Evolutionary conservation across 441 rosid species (phyloP).

Genomic region (Bocquillonia castaneifolia): DNA sequence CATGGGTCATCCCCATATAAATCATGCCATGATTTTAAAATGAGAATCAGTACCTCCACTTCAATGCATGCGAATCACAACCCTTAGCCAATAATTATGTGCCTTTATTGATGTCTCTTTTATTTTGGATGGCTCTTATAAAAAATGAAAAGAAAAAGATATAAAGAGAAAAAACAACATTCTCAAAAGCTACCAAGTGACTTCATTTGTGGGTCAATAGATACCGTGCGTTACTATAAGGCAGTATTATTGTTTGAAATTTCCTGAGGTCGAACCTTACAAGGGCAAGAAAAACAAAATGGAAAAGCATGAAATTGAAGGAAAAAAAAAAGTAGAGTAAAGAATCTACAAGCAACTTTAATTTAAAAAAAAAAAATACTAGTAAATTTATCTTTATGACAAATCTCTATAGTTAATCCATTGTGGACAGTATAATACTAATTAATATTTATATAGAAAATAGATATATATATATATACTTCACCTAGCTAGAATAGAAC

Average conservation of each 20-base stretch:
- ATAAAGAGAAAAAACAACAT: constrained; percentile 28
- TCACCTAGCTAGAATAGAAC: constrained; percentile 20
- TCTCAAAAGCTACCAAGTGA: constrained; percentile 42
- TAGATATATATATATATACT: constrained; percentile 26
- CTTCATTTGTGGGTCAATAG: constrained; percentile 38
- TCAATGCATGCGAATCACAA: constrained; percentile 22
- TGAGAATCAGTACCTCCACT: constrained; percentile 48
- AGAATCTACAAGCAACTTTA: constrained; percentile 34
- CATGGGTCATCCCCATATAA: constrained; percentile 27
- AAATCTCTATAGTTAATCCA: constrained; percentile 21
- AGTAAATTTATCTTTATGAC: constrained; percentile 22
- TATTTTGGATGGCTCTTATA: constrained; percentile 17
- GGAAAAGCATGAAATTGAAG: constrained; percentile 3
- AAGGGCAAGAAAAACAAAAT: constrained; percentile 26
- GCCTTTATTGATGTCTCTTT: constrained; percentile 16
- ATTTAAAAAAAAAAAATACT: constrained; percentile 3
- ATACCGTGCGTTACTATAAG: constrained; percentile 46
- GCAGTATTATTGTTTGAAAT: constrained; percentile 35
- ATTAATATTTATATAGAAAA: too few relatives aligned
- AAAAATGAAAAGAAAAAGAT: constrained; percentile 29
- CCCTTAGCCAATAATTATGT: constrained; percentile 20
- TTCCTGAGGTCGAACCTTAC: too few relatives aligned
- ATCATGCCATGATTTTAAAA: constrained; percentile 31
- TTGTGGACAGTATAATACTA: not conserved
- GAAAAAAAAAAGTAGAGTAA: not conserved